Base-by-base conservation (phyloP, 2,329 filamentous ascomycete genomes). In the Phialophora expanda region DNA sequence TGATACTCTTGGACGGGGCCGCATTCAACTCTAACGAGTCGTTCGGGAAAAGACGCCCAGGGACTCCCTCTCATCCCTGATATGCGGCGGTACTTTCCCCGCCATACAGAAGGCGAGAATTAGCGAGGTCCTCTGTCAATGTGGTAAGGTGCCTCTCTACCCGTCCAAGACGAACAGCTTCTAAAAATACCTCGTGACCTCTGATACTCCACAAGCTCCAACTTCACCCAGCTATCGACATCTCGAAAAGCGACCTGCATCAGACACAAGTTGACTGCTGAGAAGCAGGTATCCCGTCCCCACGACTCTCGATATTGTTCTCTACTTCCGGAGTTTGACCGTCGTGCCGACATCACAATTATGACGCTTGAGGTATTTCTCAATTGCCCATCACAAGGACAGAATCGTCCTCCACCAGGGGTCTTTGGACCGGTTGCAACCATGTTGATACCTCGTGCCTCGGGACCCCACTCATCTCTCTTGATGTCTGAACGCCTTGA, bases 171-270 rank as follows among this genome's bases (percentile, higher is more conserved):
- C 20, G 26, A 51, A 34, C 12, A 17, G 28, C 17, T 60, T 50
- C 57, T 48, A 60, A 60, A 60, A 60, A 60, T 60, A 60, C 44
- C 26, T 46, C 57, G 4, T 50, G 24, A 26, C 7, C 8, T 12
- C 12, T 28, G 32, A 24, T 26, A 30, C 26, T 60, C 26, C 32
- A 28, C 41, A 48, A 44, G 22, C 26, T 59, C 44, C 22, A 17
- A 50, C n/a, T 30, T 34, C 24, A n/a, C 28, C 26, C n/a, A 55
- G 34, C 30, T 38, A 26, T 28, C 30, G 30, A n/a, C 12, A 58
- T 44, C n/a, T 11, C 38, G 26, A 9, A 6, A 20, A 28, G 2
- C 30, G 53, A 32, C 48, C 3, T 53, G 48, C 48, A 53, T 24
- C 11, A 6, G 20, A 28, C 5, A 53, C 48, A 14, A 24, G 48